A percentile compares a stretch with the other conserved stretches of the same genome.
phyloP scores from a whole-genome alignment of 1,139 yeast genomes.

The Suhomyces bokatorum region DNA sequence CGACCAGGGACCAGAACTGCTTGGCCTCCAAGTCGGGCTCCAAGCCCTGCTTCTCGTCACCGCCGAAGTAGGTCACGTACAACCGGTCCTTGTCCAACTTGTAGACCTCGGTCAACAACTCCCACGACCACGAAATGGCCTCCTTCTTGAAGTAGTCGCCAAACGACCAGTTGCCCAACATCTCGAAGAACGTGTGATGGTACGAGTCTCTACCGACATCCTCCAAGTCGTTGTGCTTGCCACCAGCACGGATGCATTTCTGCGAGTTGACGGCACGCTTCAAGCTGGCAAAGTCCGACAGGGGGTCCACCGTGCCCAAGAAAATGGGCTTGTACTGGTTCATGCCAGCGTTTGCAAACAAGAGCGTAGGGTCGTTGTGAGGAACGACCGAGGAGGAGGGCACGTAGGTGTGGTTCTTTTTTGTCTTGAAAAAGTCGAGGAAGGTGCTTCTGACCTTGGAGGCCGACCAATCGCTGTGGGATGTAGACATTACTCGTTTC shows the following conservation, averaged over 20 bases:
- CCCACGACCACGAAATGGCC: slow-evolving; percentile 90
- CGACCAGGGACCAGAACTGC: slow-evolving; percentile 79
- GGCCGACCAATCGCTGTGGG: slow-evolving; percentile 57
- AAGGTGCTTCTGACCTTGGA: slow-evolving; percentile 82
- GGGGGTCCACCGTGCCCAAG: slow-evolving; percentile 94
- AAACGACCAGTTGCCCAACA: slow-evolving; percentile 99
- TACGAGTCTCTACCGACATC: slow-evolving; percentile 98
- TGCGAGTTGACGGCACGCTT: slow-evolving; percentile 94
- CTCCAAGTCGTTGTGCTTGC: slow-evolving; percentile 97
- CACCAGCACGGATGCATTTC: slow-evolving; percentile 99
- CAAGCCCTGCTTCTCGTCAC: slow-evolving; percentile 80
- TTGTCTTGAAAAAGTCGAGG: slow-evolving; percentile 70
- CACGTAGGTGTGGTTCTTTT: slow-evolving; percentile 71
- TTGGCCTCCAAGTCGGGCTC: slow-evolving; percentile 95
- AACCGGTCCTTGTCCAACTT: slow-evolving; percentile 76
- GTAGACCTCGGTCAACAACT: slow-evolving; percentile 78
- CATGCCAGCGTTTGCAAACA: slow-evolving; percentile 98
- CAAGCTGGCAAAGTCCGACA: slow-evolving; percentile 78
- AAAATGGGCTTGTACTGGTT: slow-evolving; percentile 97
- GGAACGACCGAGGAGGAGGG: slow-evolving; percentile 96
- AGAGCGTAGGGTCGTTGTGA: slow-evolving; percentile 92
- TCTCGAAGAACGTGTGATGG: slow-evolving; percentile 97
- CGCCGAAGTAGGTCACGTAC: slow-evolving; percentile 95
- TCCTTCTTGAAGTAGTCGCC: slow-evolving; percentile 97
- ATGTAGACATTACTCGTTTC: slow-evolving; percentile 21